Base-by-base conservation (phyloP, 352 stramenopile genomes). In the Blastocystis sp. region DNA sequence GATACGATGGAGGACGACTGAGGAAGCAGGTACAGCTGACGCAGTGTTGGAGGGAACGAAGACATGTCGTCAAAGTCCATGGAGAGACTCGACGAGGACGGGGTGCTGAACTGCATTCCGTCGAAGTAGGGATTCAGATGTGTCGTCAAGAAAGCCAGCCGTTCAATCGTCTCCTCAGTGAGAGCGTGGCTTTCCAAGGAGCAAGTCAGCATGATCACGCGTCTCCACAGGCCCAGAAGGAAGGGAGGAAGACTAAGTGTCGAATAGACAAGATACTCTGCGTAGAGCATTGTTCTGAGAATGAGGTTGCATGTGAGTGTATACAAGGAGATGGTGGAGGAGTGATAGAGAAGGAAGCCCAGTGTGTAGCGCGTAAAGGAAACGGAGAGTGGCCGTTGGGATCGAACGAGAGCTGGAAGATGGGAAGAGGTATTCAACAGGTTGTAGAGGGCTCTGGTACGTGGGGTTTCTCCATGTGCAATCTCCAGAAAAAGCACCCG, bases 311-410 rank as follows among this genome's bases (percentile, higher is more conserved):
- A 7, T 49, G 3, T 34, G 24, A 56, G 36, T 32, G 18, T 40
- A 53, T 38, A 75, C 63, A 75, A 32, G 29, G 63, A 75, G 16
- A 75, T 53, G 4, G 42, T 75, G 40, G 63, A 75, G 24, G 42
- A 46, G 48, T 75, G 63, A n/a, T 75, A 32, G 29, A 40, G 42
- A 53, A 40, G 18, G 24, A 54, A 75, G 29, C n/a, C 42, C 18
- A 75, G 24, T 24, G 32, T 32, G 24, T 27, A 54, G 21, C 36
- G 63, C 44, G 32, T 51, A 53, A 75, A 75, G 3, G 42, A 27
- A 34, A 40, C 36, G 4, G 63, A n/a, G 0, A 75, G 29, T 53
- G 32, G 32, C 24, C 63, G 42, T 53, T 53, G 27, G n/a, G n/a
- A n/a, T 48, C 32, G 29, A 11, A 75, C 32, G 8, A 34, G 36